Evolutionary conservation across 2,329 filamentous ascomycete species (phyloP).

Genomic region (Stachybotrys elegans): DNA sequence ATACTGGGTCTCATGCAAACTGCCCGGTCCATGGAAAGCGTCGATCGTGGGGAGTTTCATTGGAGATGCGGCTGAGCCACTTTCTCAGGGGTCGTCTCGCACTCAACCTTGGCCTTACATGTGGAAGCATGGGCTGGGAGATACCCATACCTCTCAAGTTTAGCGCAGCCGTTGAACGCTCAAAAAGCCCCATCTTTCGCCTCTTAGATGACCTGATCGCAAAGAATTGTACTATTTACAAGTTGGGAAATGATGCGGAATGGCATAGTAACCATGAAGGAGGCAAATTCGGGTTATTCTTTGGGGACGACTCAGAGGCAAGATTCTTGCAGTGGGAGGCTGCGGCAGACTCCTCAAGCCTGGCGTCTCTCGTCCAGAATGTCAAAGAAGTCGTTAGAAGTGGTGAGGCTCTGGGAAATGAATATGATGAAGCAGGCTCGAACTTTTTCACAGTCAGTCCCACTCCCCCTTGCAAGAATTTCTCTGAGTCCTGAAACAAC

Average conservation of each 20-base stretch:
- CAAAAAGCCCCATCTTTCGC: neutral
- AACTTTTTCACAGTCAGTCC: neutral
- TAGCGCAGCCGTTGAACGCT: neutral
- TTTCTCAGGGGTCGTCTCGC: neutral
- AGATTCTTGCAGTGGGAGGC: neutral
- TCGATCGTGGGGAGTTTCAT: neutral
- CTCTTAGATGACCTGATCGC: neutral
- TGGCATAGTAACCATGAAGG: too few species aligned
- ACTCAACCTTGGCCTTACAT: neutral
- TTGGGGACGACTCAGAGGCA: neutral
- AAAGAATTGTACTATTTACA: neutral
- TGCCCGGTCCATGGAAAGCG: neutral
- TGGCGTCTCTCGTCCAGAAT: neutral
- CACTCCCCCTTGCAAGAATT: too few species aligned
- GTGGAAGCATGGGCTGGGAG: neutral
- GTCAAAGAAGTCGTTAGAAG: neutral
- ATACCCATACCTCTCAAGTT: neutral
- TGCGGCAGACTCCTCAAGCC: neutral
- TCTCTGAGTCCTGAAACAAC: too few species aligned
- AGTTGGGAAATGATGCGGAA: too few species aligned
- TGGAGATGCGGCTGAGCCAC: neutral
- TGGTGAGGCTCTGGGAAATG: neutral
- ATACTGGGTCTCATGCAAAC: neutral
- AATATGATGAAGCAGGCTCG: neutral
- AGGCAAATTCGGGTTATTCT: too few species aligned